Base-by-base conservation (phyloP, 768 basidiomycete genomes). In the Mrakia frigida region DNA sequence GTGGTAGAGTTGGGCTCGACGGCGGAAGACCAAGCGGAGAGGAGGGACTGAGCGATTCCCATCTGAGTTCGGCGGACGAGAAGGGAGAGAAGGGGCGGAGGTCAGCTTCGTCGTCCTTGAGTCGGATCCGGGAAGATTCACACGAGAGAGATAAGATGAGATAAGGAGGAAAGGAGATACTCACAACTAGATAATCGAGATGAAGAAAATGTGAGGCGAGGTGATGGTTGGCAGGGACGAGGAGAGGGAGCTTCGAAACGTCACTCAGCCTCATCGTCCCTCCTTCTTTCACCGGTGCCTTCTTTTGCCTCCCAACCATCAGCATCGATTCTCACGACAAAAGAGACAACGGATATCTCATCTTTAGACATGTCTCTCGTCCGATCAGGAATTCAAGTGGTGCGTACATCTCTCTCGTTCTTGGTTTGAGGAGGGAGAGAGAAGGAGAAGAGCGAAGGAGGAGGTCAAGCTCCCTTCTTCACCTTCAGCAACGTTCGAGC, bases 51-150 rank as follows among this genome's bases (percentile, higher is more conserved):
- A 14, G 61, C 63, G 41, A 77, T 63, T 13, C 76, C 76, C 76
- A 77, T 77, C 2, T n/a, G n/a, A n/a, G 69, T 70, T 7, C 3
- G 88, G 86, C 80, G 86, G 86, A 79, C 13, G 18, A 50, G 46
- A 50, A 50, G 46, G 46, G 16, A 21, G 14, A 13, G 43, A 11
- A 13, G 43, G 43, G 43, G 43, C 10, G 43, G 43, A 13, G 11
- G 46, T 50, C 46, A 50, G 46, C 46, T 50, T 50, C 39, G 11
- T 14, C 46, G 14, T 50, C 46, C 6, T 11, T 11, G 39, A 21
- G 18, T 50, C 46, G 46, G 46, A 50, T 50, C 46, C 46, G 46
- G n/a, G 18, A 21, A 21, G 46, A 16, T 18, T 50, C 18, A 4
- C 13, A 2, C 43, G 16, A 50, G 46, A 46, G 9, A 50, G 46